A percentile compares a stretch with the other conserved stretches of the same genome.
phyloP scores from a whole-genome alignment of 768 basidiomycete species.

The Lactarius quietus region DNA sequence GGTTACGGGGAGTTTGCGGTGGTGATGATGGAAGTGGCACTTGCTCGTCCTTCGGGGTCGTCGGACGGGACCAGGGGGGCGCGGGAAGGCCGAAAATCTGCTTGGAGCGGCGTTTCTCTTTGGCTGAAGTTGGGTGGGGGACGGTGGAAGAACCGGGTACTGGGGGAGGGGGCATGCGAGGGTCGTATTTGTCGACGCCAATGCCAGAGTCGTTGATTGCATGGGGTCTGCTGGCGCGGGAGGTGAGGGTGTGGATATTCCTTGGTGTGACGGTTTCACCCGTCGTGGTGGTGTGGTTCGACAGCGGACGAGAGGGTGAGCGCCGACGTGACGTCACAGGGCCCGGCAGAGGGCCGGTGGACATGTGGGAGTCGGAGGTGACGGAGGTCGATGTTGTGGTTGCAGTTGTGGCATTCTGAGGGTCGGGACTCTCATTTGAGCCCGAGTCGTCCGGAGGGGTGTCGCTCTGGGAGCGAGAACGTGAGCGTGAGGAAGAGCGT shows the following conservation, averaged over 20 bases:
- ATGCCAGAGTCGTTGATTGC: constrained; percentile 22
- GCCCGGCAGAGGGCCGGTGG: constrained; percentile 27
- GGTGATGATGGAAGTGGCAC: not conserved
- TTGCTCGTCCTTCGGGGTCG: constrained; percentile 6
- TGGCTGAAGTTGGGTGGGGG: constrained; percentile 27
- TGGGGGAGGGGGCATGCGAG: constrained; percentile 25
- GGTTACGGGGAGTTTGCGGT: constrained; percentile 6
- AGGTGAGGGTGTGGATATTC: constrained; percentile 21
- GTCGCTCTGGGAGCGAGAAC: constrained; percentile 42
- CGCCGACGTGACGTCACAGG: constrained; percentile 48
- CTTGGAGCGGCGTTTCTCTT: constrained; percentile 39
- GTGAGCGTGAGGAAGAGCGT: constrained; percentile 53
- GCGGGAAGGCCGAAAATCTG: constrained; percentile 39
- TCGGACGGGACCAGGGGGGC: constrained; percentile 17
- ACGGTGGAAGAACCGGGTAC: constrained; percentile 25
- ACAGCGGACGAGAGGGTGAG: too few relatives aligned
- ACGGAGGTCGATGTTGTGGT: constrained; percentile 24
- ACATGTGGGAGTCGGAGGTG: constrained; percentile 26
- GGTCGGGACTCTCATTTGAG: constrained; percentile 27
- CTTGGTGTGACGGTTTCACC: constrained; percentile 54
- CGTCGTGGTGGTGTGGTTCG: constrained; percentile 60
- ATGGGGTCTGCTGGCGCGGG: too few relatives aligned
- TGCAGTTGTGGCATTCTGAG: constrained; percentile 28
- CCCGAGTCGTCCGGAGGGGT: constrained; percentile 25
- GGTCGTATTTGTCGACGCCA: constrained; percentile 22